Evolutionary conservation across 441 rosid species (phyloP).

Genomic region (Adansonia rubrostipa): DNA sequence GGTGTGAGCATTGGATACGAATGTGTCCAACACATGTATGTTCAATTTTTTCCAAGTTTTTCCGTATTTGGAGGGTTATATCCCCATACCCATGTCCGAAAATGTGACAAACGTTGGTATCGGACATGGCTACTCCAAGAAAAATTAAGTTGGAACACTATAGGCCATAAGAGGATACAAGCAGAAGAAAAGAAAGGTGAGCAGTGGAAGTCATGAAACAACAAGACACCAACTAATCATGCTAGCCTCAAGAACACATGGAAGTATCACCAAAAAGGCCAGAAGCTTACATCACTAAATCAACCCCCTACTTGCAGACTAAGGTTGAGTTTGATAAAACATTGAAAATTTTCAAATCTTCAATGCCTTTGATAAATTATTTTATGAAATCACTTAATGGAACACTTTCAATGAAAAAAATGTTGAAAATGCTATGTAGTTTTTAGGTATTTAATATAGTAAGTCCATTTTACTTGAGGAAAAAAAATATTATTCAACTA

Average conservation of each 20-base stretch:
- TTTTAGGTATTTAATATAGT: background rate
- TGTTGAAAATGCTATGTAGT: constrained; percentile 1
- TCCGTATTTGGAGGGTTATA: too few species aligned
- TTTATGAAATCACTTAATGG: background rate
- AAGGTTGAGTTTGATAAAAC: background rate
- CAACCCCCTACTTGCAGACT: background rate
- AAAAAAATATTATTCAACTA: background rate
- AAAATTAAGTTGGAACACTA: too few species aligned
- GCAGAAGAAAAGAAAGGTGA: background rate
- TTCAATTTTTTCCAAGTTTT: too few species aligned
- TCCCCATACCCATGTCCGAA: too few species aligned
- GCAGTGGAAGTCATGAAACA: background rate
- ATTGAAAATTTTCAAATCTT: background rate
- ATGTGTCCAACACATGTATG: too few species aligned
- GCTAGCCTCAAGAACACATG: background rate
- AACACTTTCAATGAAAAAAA: background rate
- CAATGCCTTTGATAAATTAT: background rate
- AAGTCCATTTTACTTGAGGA: background rate
- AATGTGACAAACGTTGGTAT: too few species aligned
- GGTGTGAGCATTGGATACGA: too few species aligned
- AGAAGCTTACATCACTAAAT: constrained; percentile 2
- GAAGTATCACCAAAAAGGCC: constrained; percentile 4
- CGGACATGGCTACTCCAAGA: too few species aligned
- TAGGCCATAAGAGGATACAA: background rate
- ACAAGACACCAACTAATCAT: constrained; percentile 5